Conservation (phyloP, 306 rosid genomes). For the Sicyos edulis region DNA sequence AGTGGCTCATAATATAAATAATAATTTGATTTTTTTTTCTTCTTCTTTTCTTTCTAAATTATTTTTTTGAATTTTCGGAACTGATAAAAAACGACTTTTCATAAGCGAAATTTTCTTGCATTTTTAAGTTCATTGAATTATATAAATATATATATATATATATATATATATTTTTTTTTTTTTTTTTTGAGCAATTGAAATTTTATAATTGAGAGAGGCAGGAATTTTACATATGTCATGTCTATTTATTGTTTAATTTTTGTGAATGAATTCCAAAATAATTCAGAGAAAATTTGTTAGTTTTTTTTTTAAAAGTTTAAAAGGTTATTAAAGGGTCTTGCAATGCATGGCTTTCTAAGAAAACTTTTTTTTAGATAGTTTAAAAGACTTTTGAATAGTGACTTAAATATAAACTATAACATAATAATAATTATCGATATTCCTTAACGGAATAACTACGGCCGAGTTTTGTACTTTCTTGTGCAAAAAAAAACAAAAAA, state of each 20-base stretch:
- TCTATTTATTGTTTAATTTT: background rate
- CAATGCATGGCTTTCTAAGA: background rate
- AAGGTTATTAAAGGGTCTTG: background rate
- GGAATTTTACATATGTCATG: background rate
- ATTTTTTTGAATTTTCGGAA: background rate
- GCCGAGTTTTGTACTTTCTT: no score
- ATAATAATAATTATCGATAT: background rate
- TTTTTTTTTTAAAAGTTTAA: background rate
- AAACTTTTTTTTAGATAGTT: background rate
- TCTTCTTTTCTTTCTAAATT: no score
- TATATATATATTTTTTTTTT: no score
- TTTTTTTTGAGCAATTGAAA: no score
- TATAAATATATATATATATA: no score
- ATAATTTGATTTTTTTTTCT: background rate
- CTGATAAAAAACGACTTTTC: background rate
- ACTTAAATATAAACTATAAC: background rate
- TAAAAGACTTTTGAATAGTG: background rate
- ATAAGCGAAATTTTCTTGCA: no score
- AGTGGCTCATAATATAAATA: constrained; percentile 6
- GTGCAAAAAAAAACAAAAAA: no score
- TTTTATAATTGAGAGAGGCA: no score
- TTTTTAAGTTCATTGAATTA: no score
- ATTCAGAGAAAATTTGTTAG: background rate
- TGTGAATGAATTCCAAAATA: background rate
- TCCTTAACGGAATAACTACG: background rate